Percentiles rank a stretch among this genome's conserved stretches.
These are phyloP conservation scores for Scutellaria galericulata DNA, from an alignment of 257 asterid genomes.

Conservation along the genomic window DNA sequence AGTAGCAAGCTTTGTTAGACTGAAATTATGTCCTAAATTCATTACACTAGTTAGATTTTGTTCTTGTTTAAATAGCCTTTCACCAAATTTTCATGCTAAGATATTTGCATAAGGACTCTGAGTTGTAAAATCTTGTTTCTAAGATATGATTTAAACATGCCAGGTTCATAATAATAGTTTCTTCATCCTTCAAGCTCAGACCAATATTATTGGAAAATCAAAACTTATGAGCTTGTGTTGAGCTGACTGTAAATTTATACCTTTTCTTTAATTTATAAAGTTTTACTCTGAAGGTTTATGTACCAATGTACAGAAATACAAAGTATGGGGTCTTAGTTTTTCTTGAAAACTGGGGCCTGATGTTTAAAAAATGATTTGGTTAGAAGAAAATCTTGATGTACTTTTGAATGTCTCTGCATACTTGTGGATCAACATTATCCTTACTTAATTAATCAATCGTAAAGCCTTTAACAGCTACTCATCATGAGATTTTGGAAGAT, in stretches of 20 bases:
- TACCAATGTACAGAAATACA: neutral
- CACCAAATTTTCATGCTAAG: neutral
- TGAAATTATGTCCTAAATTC: conserved; percentile 6
- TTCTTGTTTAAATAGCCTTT: conserved; percentile 1
- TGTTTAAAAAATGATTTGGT: neutral
- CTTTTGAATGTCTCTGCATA: neutral
- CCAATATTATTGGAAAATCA: conserved; percentile 11
- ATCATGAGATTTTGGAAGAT: neutral
- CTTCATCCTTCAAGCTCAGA: neutral
- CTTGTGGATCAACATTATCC: conserved; percentile 8
- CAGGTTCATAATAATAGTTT: neutral
- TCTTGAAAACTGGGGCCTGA: neutral
- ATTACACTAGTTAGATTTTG: conserved; percentile 1
- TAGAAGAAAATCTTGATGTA: neutral
- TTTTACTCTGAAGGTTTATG: neutral
- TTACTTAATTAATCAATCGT: neutral
- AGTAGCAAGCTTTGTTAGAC: conserved; percentile 18
- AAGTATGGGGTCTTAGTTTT: neutral
- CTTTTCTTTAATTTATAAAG: neutral
- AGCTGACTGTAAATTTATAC: neutral
- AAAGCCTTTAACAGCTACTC: conserved; percentile 10
- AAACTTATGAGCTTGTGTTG: conserved; percentile 5
- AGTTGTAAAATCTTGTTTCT: neutral
- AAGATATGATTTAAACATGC: neutral
- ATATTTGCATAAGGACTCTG: neutral